Evolutionary conservation across 2,329 filamentous ascomycete genomes (phyloP), one percentile per base, ranked within the genome.

Genomic region (Capronia epimyces): DNA sequence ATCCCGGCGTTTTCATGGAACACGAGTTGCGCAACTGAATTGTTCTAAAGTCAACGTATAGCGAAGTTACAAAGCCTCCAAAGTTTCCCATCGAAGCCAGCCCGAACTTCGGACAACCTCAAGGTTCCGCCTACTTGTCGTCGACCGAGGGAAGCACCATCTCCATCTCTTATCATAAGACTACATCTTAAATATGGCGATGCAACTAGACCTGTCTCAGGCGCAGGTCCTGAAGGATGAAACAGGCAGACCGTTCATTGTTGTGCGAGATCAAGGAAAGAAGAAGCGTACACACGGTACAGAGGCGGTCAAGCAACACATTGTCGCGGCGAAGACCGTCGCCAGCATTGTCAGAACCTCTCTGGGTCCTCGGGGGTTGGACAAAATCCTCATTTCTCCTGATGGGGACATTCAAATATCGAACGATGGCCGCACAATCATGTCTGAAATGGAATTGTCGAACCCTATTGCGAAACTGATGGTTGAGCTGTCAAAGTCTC

Each of bases 401-500:
- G 93, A 98, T 69, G 93, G 93, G 69, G 93, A 98, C 72, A 98
- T 98, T 70, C 98, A 93, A 56, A 89, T 98, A 57, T 98, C 93
- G 62, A 98, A 98, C 75, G 93, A 98, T 74, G 93, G 93, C 65
- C 94, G 94, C 49, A 98, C 93, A 40, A 98, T 98, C 65, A 78
- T 98, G 62, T 85, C 88, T 64, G 89, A 83, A 70, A 98, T 98
- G 93, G 93, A 98, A 75, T 91, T 98, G 63, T 87, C 88, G 62
- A 97, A 98, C 78, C 91, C 97, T 71, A 89, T 98, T 56, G 93
- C 93, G 57, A 97, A 97, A 75, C 79, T 98, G 45, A 77, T 98
- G 53, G 93, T 98, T 43, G 91, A 96, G 69, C 83, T 98, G 34
- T 97, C 93, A 59, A 96, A 95, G 76, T 97, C 93, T 32, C 93